Conservation (phyloP, 2,329 filamentous ascomycete species). For the Microdochium nivale region DNA sequence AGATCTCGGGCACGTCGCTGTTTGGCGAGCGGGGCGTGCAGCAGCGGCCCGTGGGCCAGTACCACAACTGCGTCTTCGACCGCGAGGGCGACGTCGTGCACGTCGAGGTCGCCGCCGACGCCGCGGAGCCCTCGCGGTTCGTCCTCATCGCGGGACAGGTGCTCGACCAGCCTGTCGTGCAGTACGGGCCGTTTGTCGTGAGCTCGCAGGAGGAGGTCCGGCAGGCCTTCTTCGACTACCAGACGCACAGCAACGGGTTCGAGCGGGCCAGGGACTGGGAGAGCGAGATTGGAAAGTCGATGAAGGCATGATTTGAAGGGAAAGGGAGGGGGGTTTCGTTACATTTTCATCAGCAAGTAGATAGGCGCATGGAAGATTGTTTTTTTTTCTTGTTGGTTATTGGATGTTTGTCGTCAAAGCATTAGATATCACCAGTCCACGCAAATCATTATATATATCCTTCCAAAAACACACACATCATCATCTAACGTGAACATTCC, state of each 20-base stretch:
- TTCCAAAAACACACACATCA: not conserved
- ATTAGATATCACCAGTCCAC: no score
- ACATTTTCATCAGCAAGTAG: no score
- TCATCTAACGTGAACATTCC: not conserved
- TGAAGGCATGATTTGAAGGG: not conserved
- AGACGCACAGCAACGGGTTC: slow-evolving; percentile 57
- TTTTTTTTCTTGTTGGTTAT: no score
- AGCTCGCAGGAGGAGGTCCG: slow-evolving; percentile 54
- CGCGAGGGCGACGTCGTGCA: slow-evolving; percentile 68
- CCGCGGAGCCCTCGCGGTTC: slow-evolving; percentile 40
- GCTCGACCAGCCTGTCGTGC: slow-evolving; percentile 59
- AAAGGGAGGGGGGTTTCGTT: no score
- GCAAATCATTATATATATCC: no score
- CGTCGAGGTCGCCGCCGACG: slow-evolving; percentile 58
- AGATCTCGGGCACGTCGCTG: slow-evolving; percentile 61
- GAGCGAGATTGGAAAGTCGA: slow-evolving; percentile 40
- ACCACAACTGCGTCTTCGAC: slow-evolving; percentile 85
- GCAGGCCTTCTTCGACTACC: slow-evolving; percentile 59
- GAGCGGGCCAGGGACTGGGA: slow-evolving; percentile 61
- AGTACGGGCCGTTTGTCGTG: slow-evolving; percentile 64
- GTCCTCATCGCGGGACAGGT: slow-evolving; percentile 64
- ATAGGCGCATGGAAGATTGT: no score
- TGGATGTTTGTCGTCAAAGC: no score
- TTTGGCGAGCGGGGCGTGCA: slow-evolving; percentile 49
- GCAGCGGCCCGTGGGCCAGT: slow-evolving; percentile 53